A percentile compares a stretch with the other conserved stretches of the same genome.
These are phyloP conservation scores for Suhomyces maxii DNA, from an alignment of 1,139 yeast species.

Conservation along the genomic window DNA sequence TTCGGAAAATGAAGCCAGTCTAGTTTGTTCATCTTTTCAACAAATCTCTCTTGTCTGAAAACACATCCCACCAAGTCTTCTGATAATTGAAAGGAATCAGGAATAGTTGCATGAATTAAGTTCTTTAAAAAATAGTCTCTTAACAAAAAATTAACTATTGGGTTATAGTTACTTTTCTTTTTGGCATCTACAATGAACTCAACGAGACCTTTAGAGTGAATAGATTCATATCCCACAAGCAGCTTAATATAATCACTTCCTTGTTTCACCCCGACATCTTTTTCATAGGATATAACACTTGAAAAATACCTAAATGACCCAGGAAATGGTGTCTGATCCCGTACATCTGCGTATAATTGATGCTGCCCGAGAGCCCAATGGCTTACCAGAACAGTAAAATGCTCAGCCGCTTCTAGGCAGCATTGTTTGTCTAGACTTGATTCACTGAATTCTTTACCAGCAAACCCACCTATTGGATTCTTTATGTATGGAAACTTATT, in stretches of 20 bases:
- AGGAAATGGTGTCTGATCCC: slow-evolving; percentile 13
- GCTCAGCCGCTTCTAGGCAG: slow-evolving; percentile 8
- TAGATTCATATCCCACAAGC: background rate
- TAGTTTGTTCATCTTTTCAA: slow-evolving; percentile 28
- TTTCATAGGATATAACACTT: slow-evolving; percentile 7
- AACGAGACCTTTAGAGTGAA: background rate
- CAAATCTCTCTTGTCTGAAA: slow-evolving; percentile 33
- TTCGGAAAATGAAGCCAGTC: slow-evolving; percentile 31
- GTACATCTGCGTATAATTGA: slow-evolving; percentile 24
- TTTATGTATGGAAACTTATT: slow-evolving; percentile 13
- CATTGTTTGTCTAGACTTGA: background rate
- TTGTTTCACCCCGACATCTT: background rate
- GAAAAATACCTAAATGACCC: slow-evolving; percentile 15
- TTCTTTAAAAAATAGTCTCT: slow-evolving; percentile 21
- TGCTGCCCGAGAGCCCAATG: slow-evolving; percentile 23
- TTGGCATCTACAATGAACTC: background rate
- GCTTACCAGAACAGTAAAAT: slow-evolving; percentile 5
- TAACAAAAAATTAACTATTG: slow-evolving; percentile 7
- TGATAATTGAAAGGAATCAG: slow-evolving; percentile 16
- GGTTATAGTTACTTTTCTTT: background rate
- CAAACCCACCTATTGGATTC: slow-evolving; percentile 22
- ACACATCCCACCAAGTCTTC: slow-evolving; percentile 37
- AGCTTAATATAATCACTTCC: slow-evolving; percentile 8
- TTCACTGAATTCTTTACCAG: slow-evolving; percentile 18
- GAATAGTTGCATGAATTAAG: slow-evolving; percentile 21